Evolutionary conservation across 1,284 basidiomycete species (phyloP), one percentile per base, ranked within the genome.

Genomic region (Sporisorium graminicola): DNA sequence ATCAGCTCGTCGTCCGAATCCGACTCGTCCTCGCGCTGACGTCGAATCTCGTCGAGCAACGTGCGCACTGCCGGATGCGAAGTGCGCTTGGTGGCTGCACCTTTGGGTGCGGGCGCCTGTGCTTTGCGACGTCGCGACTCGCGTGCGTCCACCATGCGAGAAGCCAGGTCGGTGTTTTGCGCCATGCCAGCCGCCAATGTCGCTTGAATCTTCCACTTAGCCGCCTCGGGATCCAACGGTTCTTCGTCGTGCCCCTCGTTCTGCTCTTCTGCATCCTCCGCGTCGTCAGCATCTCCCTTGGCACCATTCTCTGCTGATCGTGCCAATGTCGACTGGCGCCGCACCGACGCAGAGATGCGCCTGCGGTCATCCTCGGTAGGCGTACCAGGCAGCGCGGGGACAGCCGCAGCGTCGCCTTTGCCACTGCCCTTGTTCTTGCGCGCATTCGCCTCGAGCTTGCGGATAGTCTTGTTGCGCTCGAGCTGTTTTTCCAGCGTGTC

Each of bases 401-500:
- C 44, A 2, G 73, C 60, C 10, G 74, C 60, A 16, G 33, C 56
- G 20, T 55, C 44, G 12, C 31, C 65, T 6, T 55, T 53, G 27
- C n/a, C 40, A 5, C 44, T 42, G 18, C 20, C n/a, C 42, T 63
- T 64, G 59, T 75, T 81, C 69, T 76, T 82, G 49, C 75, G 76
- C 33, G 80, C 80, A 54, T 82, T 80, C 33, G 85, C 84, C 59
- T 86, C 86, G 40, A 87, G 60, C 46, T 86, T 84, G 63, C 83
- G 77, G 70, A 87, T 75, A 52, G 86, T 74, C 53, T 83, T 82
- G 70, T 78, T 86, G 50, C 69, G 80, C 63, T 86, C 83, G 29
- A 86, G 72, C 64, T 86, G 84, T 61, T 81, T 82, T 56, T 86
- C 84, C 35, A 86, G 69, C 31, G 83, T 84, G 42, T 86, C 84